These are phyloP conservation scores for Datura wrightii DNA, from an alignment of 257 asterid genomes.

Conservation along the genomic window DNA sequence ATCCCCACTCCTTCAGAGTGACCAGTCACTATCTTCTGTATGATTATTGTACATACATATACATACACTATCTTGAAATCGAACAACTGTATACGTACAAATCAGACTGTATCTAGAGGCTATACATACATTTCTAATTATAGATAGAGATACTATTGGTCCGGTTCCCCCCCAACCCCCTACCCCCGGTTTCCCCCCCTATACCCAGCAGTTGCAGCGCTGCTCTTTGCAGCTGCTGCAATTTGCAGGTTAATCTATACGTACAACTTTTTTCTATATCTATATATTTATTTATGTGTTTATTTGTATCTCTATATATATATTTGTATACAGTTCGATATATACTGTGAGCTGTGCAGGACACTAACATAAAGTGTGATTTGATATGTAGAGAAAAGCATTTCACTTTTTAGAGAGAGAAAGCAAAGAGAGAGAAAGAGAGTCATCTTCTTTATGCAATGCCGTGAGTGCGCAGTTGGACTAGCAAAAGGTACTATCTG, in stretches of 20 bases:
- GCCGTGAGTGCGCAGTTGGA: constrained; percentile 42
- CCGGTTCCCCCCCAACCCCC: neutral
- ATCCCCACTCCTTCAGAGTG: neutral
- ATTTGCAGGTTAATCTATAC: constrained; percentile 51
- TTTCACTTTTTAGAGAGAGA: constrained; percentile 53
- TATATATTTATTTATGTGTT: neutral
- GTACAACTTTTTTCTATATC: constrained; percentile 29
- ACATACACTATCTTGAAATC: neutral
- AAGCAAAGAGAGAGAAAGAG: constrained; percentile 43
- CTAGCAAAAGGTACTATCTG: constrained; percentile 27
- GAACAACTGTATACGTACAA: neutral
- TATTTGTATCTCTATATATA: neutral
- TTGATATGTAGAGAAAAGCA: constrained; percentile 44
- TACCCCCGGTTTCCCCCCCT: constrained; percentile 28
- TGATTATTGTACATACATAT: neutral
- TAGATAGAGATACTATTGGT: neutral
- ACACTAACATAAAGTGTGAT: constrained; percentile 50
- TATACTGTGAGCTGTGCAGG: constrained; percentile 18
- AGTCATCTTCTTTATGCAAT: constrained; percentile 33
- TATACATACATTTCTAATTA: constrained; percentile 48
- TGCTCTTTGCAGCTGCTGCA: constrained; percentile 66
- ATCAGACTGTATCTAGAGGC: constrained; percentile 41
- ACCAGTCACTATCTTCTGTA: neutral
- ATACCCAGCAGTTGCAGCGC: constrained; percentile 71
- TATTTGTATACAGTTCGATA: neutral